Conservation (phyloP, 2,329 filamentous ascomycete species). For the Lecanicillium sp. region DNA sequence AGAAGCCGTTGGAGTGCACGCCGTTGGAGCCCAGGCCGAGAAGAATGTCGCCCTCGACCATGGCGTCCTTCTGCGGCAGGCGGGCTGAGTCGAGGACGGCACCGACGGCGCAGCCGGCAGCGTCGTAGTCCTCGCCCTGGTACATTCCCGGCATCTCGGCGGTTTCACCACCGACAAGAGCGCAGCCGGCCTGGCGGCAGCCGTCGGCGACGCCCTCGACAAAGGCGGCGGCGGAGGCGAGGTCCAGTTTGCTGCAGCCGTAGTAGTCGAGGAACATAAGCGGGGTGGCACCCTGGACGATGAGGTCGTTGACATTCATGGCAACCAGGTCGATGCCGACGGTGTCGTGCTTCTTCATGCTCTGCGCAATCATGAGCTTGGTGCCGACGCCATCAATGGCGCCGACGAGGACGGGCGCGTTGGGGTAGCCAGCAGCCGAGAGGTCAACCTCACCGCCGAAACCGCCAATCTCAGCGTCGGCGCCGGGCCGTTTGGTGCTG, state of each 20-base stretch:
- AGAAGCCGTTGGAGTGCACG: conserved; percentile 95
- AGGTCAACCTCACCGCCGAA: conserved; percentile 68
- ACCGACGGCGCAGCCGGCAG: conserved; percentile 82
- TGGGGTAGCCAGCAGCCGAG: conserved; percentile 62
- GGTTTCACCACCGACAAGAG: conserved; percentile 93
- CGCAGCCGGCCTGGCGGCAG: conserved; percentile 77
- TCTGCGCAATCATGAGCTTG: conserved; percentile 92
- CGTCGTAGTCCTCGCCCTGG: conserved; percentile 81
- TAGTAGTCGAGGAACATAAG: conserved; percentile 98
- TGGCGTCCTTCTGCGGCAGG: conserved; percentile 67
- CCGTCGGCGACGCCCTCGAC: conserved; percentile 85
- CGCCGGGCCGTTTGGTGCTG: conserved; percentile 75
- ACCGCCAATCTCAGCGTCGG: conserved; percentile 88
- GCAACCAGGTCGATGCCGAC: conserved; percentile 96
- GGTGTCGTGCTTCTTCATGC: conserved; percentile 82
- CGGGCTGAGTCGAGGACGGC: conserved; percentile 64
- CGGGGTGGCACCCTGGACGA: conserved; percentile 91
- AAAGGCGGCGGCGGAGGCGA: conserved; percentile 72
- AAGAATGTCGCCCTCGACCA: conserved; percentile 77
- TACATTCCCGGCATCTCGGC: conserved; percentile 98
- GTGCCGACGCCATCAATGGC: conserved; percentile 96
- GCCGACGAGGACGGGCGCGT: conserved; percentile 76
- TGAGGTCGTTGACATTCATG: conserved; percentile 98
- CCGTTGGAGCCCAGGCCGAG: conserved; percentile 80
- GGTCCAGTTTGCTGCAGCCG: conserved; percentile 81